Conservation (phyloP, 2,329 filamentous ascomycete species). For the Venturia nashicola region DNA sequence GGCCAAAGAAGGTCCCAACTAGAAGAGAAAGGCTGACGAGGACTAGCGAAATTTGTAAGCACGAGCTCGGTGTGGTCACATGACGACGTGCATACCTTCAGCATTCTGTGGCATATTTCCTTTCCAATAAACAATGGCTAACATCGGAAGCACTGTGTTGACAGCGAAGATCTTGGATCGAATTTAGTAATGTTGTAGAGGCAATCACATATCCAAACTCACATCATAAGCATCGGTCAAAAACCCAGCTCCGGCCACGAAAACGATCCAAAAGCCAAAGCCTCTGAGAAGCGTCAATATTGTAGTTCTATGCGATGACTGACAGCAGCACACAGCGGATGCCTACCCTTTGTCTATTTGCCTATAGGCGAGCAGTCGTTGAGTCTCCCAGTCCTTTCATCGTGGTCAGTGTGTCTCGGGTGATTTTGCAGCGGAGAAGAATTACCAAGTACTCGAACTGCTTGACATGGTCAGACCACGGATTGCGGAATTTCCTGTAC, state of each 20-base stretch:
- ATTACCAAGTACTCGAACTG: slow-evolving; percentile 11
- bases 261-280: slow-evolving; percentile 17
- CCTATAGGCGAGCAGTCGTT: slow-evolving; percentile 10
- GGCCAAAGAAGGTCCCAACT: slow-evolving; percentile 33
- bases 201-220: not conserved
- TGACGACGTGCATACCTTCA: slow-evolving; percentile 11
- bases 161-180: slow-evolving; percentile 31
- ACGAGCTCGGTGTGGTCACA: not conserved
- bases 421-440: not conserved
- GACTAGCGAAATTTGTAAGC: slow-evolving; percentile 13
- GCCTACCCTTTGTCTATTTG: slow-evolving; percentile 12
- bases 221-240: slow-evolving; percentile 36
- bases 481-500: slow-evolving; percentile 7
- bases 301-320: not conserved
- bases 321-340: not conserved
- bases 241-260: slow-evolving; percentile 38
- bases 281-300: not conserved
- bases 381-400: slow-evolving; percentile 12
- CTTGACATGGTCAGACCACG: slow-evolving; percentile 10
- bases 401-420: not conserved
- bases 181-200: not conserved
- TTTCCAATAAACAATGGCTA: slow-evolving; percentile 35
- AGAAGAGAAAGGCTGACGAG: slow-evolving; percentile 35
- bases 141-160: slow-evolving; percentile 38
- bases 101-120: slow-evolving; percentile 23